A percentile compares a stretch with the other conserved stretches of the same genome.
Conservation (phyloP, 805 yeast genomes). For the Grigorovia humatica region DNA sequence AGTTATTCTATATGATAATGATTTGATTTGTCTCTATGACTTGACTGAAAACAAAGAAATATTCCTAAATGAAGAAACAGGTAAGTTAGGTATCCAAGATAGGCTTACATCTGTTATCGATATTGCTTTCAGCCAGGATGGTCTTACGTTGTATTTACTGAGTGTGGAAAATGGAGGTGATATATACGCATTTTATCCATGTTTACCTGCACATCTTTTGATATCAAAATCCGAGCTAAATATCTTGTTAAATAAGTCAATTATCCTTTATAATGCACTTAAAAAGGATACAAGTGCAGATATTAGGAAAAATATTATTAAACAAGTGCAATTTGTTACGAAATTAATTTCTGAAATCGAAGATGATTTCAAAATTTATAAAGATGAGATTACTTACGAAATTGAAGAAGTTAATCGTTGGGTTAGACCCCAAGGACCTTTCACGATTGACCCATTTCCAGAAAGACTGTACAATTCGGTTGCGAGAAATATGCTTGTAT, state of each 20-base stretch:
- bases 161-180: constrained; percentile 42
- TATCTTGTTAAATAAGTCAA: constrained; percentile 17
- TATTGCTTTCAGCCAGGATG: constrained; percentile 30
- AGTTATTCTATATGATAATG: constrained; percentile 18
- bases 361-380: constrained; percentile 1
- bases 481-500: constrained; percentile 29
- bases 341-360: constrained; percentile 22
- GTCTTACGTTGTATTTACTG: constrained; percentile 43
- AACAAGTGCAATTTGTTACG: constrained; percentile 31
- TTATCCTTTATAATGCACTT: constrained; percentile 17
- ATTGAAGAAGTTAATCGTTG: constrained; percentile 10
- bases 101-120: constrained; percentile 14
- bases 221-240: constrained; percentile 23
- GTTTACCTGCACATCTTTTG: constrained; percentile 34
- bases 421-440: constrained; percentile 41
- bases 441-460: constrained; percentile 45
- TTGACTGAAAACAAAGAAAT: constrained; percentile 1
- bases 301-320: constrained; percentile 19
- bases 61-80: constrained; percentile 5
- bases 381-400: constrained; percentile 7
- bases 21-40: constrained; percentile 18
- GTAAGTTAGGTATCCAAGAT: constrained; percentile 16
- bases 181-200: constrained; percentile 53
- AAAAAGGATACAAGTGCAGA: constrained; percentile 8
- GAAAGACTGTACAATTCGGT: constrained; percentile 38